Percentiles rank a stretch among this genome's conserved stretches.
These are phyloP conservation scores for Rubroboletus pulcherrimus DNA, from an alignment of 768 basidiomycete species.

Conservation along the genomic window DNA sequence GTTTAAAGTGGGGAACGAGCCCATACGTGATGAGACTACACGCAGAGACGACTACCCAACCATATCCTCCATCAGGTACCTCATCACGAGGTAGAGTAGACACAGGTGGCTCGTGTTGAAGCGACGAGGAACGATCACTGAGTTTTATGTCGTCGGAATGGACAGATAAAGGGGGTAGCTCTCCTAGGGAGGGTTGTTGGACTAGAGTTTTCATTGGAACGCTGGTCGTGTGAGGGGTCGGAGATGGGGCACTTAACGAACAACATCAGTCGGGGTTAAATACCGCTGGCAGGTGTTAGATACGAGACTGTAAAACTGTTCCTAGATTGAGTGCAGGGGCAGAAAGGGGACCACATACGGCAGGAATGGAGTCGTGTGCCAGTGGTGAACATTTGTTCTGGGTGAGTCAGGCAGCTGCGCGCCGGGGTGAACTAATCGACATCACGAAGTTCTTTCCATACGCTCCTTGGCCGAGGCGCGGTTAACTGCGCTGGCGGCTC, in stretches of 20 bases:
- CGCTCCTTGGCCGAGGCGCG: conserved; percentile 56
- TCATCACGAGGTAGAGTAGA: conserved; percentile 4
- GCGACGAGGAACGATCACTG: background rate
- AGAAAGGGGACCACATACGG: background rate
- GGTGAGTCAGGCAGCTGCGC: background rate
- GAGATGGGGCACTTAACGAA: background rate
- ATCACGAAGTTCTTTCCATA: conserved; percentile 57
- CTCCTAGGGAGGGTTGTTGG: background rate
- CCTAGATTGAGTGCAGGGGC: background rate
- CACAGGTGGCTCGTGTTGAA: background rate
- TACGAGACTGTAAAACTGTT: background rate
- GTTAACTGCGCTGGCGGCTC: conserved; percentile 59
- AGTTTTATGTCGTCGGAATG: background rate
- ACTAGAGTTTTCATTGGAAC: background rate
- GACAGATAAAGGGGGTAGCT: background rate
- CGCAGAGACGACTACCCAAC: conserved; percentile 30
- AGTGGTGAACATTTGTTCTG: background rate
- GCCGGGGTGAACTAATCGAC: conserved; percentile 28
- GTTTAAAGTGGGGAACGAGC: background rate
- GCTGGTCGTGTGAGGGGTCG: background rate
- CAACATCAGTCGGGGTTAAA: background rate
- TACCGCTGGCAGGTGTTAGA: background rate
- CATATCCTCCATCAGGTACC: conserved; percentile 32
- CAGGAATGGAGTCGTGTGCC: background rate
- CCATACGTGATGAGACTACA: conserved; percentile 29